Evolutionary conservation across 257 asterid genomes (phyloP).

Genomic region (Plantago ovata): DNA sequence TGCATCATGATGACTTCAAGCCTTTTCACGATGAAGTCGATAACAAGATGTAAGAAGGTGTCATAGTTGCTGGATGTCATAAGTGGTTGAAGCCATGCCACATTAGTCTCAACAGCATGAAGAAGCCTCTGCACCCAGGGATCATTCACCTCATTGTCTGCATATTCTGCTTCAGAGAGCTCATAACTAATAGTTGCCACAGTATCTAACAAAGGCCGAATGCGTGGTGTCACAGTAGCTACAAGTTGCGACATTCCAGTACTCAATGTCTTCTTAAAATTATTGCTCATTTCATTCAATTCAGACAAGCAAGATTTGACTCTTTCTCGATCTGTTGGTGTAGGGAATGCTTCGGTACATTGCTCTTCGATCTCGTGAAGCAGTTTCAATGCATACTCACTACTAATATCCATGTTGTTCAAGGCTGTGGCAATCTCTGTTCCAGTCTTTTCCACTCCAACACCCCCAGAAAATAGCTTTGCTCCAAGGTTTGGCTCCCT

Average conservation of each 20-base stretch:
- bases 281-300: slow-evolving; percentile 72
- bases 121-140: slow-evolving; percentile 99
- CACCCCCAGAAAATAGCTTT: slow-evolving; percentile 83
- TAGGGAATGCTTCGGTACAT: slow-evolving; percentile 77
- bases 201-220: slow-evolving; percentile 77
- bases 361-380: slow-evolving; percentile 94
- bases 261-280: slow-evolving; percentile 66
- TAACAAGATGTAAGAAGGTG: slow-evolving; percentile 61
- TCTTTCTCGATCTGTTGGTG: slow-evolving; percentile 81
- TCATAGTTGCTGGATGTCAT: slow-evolving; percentile 86
- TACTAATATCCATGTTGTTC: slow-evolving; percentile 91
- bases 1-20: slow-evolving; percentile 98
- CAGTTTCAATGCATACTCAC: slow-evolving; percentile 83
- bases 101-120: slow-evolving; percentile 78
- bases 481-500: slow-evolving; percentile 91
- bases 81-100: slow-evolving; percentile 82
- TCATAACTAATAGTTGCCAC: slow-evolving; percentile 89
- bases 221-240: slow-evolving; percentile 68
- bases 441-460: slow-evolving; percentile 85
- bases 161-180: slow-evolving; percentile 89
- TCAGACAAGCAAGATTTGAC: slow-evolving; percentile 87
- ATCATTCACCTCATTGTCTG: slow-evolving; percentile 92
- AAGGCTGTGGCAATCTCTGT: slow-evolving; percentile 82
- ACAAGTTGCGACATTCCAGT: slow-evolving; percentile 85
- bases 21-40: slow-evolving; percentile 84